Evolutionary conservation across 345 rosid genomes (phyloP), one percentile per base, ranked within the genome.

Genomic region (Lepidium africanum): DNA sequence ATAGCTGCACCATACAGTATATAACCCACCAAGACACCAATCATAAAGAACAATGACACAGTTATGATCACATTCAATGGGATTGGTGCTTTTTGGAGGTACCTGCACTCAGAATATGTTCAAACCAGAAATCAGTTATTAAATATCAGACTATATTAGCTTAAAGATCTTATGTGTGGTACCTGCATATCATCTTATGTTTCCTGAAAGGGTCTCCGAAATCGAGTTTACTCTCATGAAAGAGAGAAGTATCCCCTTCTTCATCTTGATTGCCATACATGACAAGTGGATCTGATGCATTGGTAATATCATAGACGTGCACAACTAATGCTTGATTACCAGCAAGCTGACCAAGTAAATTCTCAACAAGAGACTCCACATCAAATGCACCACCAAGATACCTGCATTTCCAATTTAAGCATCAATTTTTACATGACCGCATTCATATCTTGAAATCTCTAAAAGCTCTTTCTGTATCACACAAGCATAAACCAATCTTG

Each of bases 331-430:
- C 96, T 73, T 94, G 91, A 82, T 91, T 91, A 61, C 97, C 99
- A 30, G 90, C 96, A 73, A 94, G 99, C 74, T 91, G 97, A 54
- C 99, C 89, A 12, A 94, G 99, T 65, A 94, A 80, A 81, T 91
- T 88, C 82, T 94, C 99, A 54, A 94, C 97, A 3, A 94, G 97
- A 77, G 99, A 94, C 85, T 94, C 99, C 3, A 94, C 96, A 77
- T 94, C 99, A 80, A 94, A 94, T 61, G 99, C 95, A 42, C 99
- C 99, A 67, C 99, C 99, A 43, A 94, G 86, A 79, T 91, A 94
- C 77, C 98, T 93, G 84, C 59, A 69, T 74, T 59, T 58, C 54
- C 66, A 35, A 59, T 33, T 59, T 65, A 40, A 58, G 61, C 48
- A 66, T 40, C 41, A 40, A 17, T 71, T 25, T 37, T 45, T 17